phyloP scores from a whole-genome alignment of 441 rosid species.

The Pelargonium cotyledonis region DNA sequence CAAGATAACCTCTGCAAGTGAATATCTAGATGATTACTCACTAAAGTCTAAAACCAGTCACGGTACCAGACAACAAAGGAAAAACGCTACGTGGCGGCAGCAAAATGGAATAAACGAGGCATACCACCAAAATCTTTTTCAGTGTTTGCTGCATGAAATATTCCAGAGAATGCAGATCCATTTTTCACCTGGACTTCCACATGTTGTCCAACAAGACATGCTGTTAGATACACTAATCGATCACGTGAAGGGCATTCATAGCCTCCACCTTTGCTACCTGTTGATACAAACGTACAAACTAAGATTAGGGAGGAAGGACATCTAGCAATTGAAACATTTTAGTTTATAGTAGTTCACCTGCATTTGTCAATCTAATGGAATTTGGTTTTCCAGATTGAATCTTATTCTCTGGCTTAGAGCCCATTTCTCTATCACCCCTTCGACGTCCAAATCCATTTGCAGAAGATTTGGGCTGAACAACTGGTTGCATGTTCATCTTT shows the following conservation, averaged over 20 bases:
- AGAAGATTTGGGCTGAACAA: slow-evolving; percentile 43
- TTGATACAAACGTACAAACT: slow-evolving; percentile 31
- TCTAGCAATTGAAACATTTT: neutral
- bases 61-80: neutral
- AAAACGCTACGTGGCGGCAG: neutral
- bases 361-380: slow-evolving; percentile 32
- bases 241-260: slow-evolving; percentile 51
- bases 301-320: slow-evolving; percentile 16
- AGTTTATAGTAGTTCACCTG: slow-evolving; percentile 35
- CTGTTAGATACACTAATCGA: slow-evolving; percentile 54
- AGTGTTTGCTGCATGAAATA: slow-evolving; percentile 68
- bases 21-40: slow-evolving; percentile 14
- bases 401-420: slow-evolving; percentile 49
- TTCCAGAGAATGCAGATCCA: slow-evolving; percentile 81
- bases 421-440: slow-evolving; percentile 57
- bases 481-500: slow-evolving; percentile 54
- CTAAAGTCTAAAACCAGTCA: neutral
- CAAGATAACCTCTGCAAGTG: slow-evolving; percentile 61
- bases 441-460: slow-evolving; percentile 62
- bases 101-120: slow-evolving; percentile 10
- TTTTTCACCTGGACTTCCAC: slow-evolving; percentile 86
- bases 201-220: slow-evolving; percentile 67
- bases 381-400: slow-evolving; percentile 52
- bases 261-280: slow-evolving; percentile 43
- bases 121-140: slow-evolving; percentile 69